A percentile compares a stretch with the other conserved stretches of the same genome.
Conservation (phyloP, 2,329 filamentous ascomycete genomes). For the Xylariaceae sp. region DNA sequence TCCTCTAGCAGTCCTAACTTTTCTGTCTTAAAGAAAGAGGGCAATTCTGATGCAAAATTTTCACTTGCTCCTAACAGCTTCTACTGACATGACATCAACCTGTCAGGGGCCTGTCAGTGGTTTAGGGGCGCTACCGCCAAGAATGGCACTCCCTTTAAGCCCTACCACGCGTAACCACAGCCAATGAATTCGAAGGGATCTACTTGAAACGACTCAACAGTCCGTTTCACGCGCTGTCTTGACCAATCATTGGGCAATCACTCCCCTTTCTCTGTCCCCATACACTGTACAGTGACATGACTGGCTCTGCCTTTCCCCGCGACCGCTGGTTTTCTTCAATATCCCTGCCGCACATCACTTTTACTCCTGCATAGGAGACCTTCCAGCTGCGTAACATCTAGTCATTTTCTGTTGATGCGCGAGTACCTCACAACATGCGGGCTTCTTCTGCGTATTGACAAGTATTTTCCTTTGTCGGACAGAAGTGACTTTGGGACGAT, state of each 20-base stretch:
- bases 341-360: neutral
- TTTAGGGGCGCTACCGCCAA: conserved; percentile 5
- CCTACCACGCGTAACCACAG: too few species aligned
- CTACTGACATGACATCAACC: neutral
- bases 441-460: too few species aligned
- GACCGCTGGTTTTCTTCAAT: neutral
- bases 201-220: conserved; percentile 11
- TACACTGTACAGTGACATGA: too few species aligned
- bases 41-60: too few species aligned
- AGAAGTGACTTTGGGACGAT: too few species aligned
- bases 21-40: too few species aligned
- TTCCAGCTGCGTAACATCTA: neutral
- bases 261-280: too few species aligned
- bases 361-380: neutral
- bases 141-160: neutral
- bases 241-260: neutral
- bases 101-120: neutral
- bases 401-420: too few species aligned
- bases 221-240: neutral
- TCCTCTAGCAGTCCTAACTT: too few species aligned
- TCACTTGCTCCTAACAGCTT: too few species aligned
- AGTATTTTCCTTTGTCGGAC: too few species aligned
- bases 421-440: too few species aligned
- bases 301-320: neutral
- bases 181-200: conserved; percentile 2